Evolutionary conservation across 441 rosid genomes (phyloP), one percentile per base, ranked within the genome.

Genomic region (Syzygium syzygioides): DNA sequence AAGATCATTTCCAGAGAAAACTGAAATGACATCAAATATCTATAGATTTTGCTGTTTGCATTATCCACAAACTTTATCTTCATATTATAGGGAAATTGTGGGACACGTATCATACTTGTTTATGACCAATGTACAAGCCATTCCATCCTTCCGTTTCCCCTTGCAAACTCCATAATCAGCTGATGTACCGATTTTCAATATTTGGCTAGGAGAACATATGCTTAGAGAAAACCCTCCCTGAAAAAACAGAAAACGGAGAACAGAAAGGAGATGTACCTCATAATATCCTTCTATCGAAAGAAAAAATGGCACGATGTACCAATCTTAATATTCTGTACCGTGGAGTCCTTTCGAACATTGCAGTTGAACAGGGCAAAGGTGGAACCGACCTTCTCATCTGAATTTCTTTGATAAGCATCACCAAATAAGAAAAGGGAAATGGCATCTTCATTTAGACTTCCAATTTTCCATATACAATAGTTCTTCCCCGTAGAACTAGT

Each of bases 181-280:
- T 1, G 99, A 97, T 79, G 94, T 92, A 84, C 99, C 99, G 66
- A 98, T 94, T 89, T 95, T 97, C 19, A 96, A 80, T 87, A 96
- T 92, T 91, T 97, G 99, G 89, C 91, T 93, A 79, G 96, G 89
- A 19, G 97, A 94, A 91, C 88, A 92, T 64, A 93, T 93, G 89
- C 96, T 97, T 93, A 97, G 92, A 84, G 98, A 95, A 91, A 96
- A 96, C n/a, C 95, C 97, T 28, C 96, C 98, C 98, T 96, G 93
- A 83, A 90, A 91, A 87, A 90, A 12, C 79, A 90, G 48, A 34
- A 18, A 85, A 85, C 30, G 34, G n/a, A 85, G n/a, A 66, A 64
- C 88, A 80, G 30, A 88, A 85, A 50, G 18, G 50, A 68, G 85
- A 52, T 53, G 76, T 30, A 55, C 59, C 25, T 76, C 54, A 28